Evolutionary conservation across 2,329 filamentous ascomycete species (phyloP).

Genomic region (Thelonectria olida): DNA sequence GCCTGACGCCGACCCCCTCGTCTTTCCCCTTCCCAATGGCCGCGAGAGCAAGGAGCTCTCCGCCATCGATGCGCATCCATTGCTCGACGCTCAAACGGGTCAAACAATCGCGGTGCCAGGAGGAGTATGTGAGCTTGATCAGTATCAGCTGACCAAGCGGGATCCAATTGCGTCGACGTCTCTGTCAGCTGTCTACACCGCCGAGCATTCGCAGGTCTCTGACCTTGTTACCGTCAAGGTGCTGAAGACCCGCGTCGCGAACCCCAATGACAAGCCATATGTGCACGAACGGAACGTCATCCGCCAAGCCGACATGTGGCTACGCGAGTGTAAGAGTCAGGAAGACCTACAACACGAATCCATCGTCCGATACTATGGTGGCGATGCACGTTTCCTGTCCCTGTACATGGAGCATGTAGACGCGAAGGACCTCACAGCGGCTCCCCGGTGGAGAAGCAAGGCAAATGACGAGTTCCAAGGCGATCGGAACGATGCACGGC

Average conservation of each 20-base stretch:
- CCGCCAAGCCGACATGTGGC: slow-evolving; percentile 67
- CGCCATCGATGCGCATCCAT: slow-evolving; percentile 56
- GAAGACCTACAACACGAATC: slow-evolving; percentile 64
- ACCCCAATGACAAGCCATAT: slow-evolving; percentile 54
- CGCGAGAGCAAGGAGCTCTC: slow-evolving; percentile 58
- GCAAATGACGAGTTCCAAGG: slow-evolving; percentile 61
- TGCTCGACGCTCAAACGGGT: slow-evolving; percentile 60
- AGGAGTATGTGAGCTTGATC: slow-evolving; percentile 60
- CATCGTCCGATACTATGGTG: slow-evolving; percentile 67
- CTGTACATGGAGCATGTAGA: slow-evolving; percentile 71
- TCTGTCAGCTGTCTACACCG: slow-evolving; percentile 66
- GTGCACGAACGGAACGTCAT: slow-evolving; percentile 65
- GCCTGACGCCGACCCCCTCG: slow-evolving; percentile 58
- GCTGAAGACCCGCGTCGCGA: slow-evolving; percentile 61
- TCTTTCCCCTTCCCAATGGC: slow-evolving; percentile 61
- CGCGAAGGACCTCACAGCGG: slow-evolving; percentile 61
- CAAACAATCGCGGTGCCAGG: slow-evolving; percentile 60
- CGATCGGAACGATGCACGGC: slow-evolving; percentile 56
- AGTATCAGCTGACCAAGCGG: slow-evolving; percentile 64
- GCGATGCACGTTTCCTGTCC: slow-evolving; percentile 67
- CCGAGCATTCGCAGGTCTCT: slow-evolving; percentile 60
- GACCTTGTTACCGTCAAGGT: slow-evolving; percentile 69
- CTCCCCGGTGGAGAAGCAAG: slow-evolving; percentile 59
- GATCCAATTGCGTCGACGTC: slow-evolving; percentile 65
- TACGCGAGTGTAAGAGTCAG: slow-evolving; percentile 66